Evolutionary conservation across 352 stramenopile species (phyloP), one percentile per base, ranked within the genome.

Genomic region (Pythium vanterpoolii): DNA sequence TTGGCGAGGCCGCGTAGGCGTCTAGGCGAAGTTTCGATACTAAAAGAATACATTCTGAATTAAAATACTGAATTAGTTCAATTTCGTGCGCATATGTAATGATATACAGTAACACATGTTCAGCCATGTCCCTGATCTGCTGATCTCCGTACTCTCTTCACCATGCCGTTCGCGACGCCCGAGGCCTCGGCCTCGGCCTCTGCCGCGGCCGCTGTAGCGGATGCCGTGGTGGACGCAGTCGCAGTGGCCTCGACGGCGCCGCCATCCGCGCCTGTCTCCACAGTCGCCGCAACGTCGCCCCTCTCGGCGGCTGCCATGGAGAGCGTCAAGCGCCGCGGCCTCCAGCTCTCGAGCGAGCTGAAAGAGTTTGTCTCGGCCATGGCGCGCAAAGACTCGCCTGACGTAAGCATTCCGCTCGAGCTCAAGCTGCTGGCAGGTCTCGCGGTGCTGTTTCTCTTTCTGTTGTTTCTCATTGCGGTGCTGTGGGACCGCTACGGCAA

Each of bases 401-500:
- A 56, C 34, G 21, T 84, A 39, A 65, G 39, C 55, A 62, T 89
- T 13, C 66, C 82, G 27, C 62, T 88, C 34, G 79, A 92, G 68
- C 58, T 88, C 40, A 89, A 90, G 63, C 69, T 92, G 46, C 69
- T 94, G 30, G 72, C 70, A n/a, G 80, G 44, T 21, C 61, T 94
- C 19, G 40, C 87, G 34, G 49, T 86, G 24, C 68, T 92, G 14
- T 78, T 94, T 43, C 73, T 94, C 38, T 92, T 94, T 48, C 68
- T 94, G 43, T 60, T 91, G 21, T 91, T 94, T 54, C 76, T 94
- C 59, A 90, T 94, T 40, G 61, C 71, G 33, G 73, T 91, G 46
- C 69, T 90, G n/a, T 94, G 84, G 84, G 84, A 94, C 46, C 77
- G 80, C 47, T 94, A 87, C 60, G 84, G 84, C 51, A 91, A 89